Percentiles rank a stretch among this genome's conserved stretches.
Evolutionary conservation across 2,329 filamentous ascomycete species (phyloP).

Genomic region (Neurospora crassa): DNA sequence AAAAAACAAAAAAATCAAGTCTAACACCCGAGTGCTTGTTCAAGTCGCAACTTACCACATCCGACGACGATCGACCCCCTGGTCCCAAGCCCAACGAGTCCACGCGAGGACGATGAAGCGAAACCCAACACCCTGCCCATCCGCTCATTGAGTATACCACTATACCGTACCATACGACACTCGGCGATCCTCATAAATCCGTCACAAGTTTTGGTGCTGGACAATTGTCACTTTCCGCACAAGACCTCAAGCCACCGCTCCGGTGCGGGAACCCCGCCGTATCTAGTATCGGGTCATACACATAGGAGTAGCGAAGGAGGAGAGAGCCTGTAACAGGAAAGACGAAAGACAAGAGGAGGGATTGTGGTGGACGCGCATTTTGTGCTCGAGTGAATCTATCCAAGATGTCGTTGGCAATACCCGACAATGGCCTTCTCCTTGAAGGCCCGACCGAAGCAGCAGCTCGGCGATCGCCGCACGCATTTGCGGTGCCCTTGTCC

Average conservation of each 20-base stretch:
- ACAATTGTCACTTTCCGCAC: not conserved
- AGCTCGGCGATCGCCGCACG: constrained; percentile 40
- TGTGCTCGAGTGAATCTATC: not conserved
- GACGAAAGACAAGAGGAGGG: not conserved
- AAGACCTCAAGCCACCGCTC: not conserved
- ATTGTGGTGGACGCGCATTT: not conserved
- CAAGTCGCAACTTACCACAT: not conserved
- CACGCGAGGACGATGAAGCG: not conserved
- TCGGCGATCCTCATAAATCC: not conserved
- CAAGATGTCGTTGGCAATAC: constrained; percentile 39
- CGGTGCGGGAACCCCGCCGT: not conserved
- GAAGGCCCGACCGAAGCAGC: constrained; percentile 38
- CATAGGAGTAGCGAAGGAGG: not conserved
- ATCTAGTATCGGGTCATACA: not conserved
- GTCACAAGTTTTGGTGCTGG: not conserved
- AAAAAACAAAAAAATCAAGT: not conserved
- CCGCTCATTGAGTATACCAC: not conserved
- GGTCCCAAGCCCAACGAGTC: not conserved
- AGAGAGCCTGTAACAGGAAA: not conserved
- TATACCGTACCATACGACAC: not conserved
- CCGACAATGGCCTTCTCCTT: constrained; percentile 48
- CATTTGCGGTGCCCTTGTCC: constrained; percentile 48
- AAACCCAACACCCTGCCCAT: not conserved
- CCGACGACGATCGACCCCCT: not conserved
- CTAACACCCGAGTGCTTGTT: not conserved